These are phyloP conservation scores for Xylaria multiplex DNA, from an alignment of 2,329 filamentous ascomycete species.

Conservation along the genomic window DNA sequence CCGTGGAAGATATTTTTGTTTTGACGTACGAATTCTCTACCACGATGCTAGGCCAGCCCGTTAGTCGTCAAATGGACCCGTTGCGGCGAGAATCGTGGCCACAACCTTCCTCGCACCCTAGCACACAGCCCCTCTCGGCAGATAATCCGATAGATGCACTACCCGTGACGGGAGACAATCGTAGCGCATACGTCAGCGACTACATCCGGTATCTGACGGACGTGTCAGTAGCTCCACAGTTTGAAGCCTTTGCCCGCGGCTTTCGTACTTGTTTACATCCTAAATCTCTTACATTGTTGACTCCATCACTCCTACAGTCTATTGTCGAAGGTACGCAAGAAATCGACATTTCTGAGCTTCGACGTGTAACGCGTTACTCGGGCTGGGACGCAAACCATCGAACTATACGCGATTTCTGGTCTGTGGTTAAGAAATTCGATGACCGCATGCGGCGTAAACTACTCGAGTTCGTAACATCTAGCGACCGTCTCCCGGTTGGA, in stretches of 20 bases:
- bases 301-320: conserved; percentile 74
- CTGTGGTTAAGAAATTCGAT: conserved; percentile 74
- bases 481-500: conserved; percentile 87
- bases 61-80: conserved; percentile 66
- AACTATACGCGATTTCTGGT: conserved; percentile 85
- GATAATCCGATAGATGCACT: conserved; percentile 65
- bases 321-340: conserved; percentile 85
- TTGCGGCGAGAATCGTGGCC: conserved; percentile 61
- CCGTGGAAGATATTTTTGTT: conserved; percentile 83
- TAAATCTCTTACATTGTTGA: conserved; percentile 77
- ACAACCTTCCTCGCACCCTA: conserved; percentile 54
- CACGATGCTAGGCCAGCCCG: conserved; percentile 64
- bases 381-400: conserved; percentile 77
- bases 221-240: conserved; percentile 80
- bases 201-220: conserved; percentile 87
- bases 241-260: conserved; percentile 80
- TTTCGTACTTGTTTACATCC: conserved; percentile 79
- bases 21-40: conserved; percentile 88
- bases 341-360: conserved; percentile 80
- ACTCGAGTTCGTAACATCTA: conserved; percentile 94
- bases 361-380: conserved; percentile 79
- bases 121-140: conserved; percentile 46
- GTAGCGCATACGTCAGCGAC: conserved; percentile 80
- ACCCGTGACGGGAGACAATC: conserved; percentile 83
- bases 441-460: conserved; percentile 77